Base-by-base conservation (phyloP, 306 rosid species). In the Cercis canadensis region DNA sequence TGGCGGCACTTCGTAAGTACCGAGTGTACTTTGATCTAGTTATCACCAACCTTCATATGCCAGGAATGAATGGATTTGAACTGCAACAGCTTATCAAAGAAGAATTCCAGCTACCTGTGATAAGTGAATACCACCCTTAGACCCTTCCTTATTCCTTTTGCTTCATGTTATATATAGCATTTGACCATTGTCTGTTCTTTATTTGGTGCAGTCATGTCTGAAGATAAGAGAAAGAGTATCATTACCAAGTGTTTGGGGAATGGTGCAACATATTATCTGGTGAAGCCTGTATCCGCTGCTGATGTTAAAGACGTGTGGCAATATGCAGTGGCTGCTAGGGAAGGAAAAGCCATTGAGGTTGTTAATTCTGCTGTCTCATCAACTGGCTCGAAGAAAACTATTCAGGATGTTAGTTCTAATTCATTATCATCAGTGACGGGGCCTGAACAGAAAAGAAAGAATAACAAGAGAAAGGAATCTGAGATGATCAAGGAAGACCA, bases 21-120 rank as follows among this genome's bases (percentile, higher is more conserved):
- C 40, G 36, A 77, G 81, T 72, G 11, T 54, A 71, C 14, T 40
- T 87, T 33, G 90, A 92, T 53, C 66, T 92, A 0, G 87, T 92
- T 14, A 65, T 89, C 24, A 46, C 86, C 0, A 92, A 92, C 67
- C 83, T 89, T 50, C 80, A 87, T 17, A 64, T 89, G 79, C 76
- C 80, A 47, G 80, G 82, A 76, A 82, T 92, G 86, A 75, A 81
- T 72, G 97, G 88, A 4, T 53, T 82, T 60, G 88, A 92, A 65
- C 78, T 92, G 59, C 88, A 80, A 32, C 74, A 80, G 33, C 73
- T 21, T 19, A 71, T 92, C 4, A 56, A 46, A 51, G 49, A 78
- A 39, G 85, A 92, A 75, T 92, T 84, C 69, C 57, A 77, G 7
- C 63, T 89, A 7, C 96, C 96, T 7, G 85, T 92, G 1, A 82